phyloP scores from a whole-genome alignment of 192 early-diverging fungal genomes.

The Diversispora eburnea region DNA sequence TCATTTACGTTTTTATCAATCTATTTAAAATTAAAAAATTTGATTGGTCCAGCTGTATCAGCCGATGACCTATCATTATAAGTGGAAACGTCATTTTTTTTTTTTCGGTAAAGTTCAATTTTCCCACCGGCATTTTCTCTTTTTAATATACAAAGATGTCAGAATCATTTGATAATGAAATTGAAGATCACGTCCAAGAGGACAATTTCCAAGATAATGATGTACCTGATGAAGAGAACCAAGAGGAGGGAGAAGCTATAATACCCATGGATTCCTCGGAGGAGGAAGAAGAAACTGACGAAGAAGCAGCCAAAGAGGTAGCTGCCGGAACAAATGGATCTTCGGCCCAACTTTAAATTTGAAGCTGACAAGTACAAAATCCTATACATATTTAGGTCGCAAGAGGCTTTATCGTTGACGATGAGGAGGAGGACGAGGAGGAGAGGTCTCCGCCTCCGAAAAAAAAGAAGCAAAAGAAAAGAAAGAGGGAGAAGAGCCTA shows the following conservation, averaged over 20 bases:
- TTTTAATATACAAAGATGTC: no score
- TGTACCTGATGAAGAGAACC: conserved; percentile 46
- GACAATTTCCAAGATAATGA: neutral
- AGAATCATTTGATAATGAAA: no score
- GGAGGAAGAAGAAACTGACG: conserved; percentile 53
- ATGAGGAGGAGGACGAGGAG: conserved; percentile 64
- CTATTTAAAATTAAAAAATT: no score
- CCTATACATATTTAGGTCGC: conserved; percentile 37
- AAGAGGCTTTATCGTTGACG: conserved; percentile 74
- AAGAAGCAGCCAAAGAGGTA: conserved; percentile 49
- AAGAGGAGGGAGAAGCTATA: conserved; percentile 61
- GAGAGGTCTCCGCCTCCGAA: conserved; percentile 37
- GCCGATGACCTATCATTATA: no score
- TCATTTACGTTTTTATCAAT: no score
- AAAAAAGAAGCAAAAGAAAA: conserved; percentile 46
- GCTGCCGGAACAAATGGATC: conserved; percentile 38
- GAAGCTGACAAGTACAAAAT: neutral
- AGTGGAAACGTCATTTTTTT: no score
- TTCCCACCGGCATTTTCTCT: no score
- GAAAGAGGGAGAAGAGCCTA: conserved; percentile 51
- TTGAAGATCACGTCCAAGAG: no score
- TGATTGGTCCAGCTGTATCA: no score
- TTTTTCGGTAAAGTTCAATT: no score
- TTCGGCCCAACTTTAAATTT: conserved; percentile 30
- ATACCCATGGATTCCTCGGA: conserved; percentile 60